These are phyloP conservation scores for Bacidia gigantensis DNA, from an alignment of 495 filamentous ascomycete species.

Conservation along the genomic window DNA sequence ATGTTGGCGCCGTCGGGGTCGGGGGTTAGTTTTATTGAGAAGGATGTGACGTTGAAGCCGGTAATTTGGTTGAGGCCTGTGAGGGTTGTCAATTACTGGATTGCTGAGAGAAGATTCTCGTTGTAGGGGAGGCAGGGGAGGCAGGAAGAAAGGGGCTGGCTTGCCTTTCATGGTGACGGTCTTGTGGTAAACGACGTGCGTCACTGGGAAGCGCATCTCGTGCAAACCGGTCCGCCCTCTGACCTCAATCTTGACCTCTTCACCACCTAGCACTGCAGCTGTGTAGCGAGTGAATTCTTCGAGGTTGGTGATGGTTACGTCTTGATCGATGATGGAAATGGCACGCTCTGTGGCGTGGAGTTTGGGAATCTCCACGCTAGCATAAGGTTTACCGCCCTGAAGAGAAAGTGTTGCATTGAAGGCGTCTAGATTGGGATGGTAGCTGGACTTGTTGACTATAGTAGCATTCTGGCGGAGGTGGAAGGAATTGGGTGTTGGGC, in stretches of 20 bases:
- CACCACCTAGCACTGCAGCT: slow-evolving; percentile 37
- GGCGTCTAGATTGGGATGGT: slow-evolving; percentile 40
- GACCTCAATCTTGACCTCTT: slow-evolving; percentile 45
- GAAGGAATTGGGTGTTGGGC: slow-evolving; percentile 44
- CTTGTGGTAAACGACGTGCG: slow-evolving; percentile 41
- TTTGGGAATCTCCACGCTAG: slow-evolving; percentile 40
- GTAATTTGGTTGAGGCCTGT: slow-evolving; percentile 45
- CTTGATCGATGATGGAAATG: slow-evolving; percentile 39
- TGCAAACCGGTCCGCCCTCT: slow-evolving; percentile 42
- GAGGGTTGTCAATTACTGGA: not conserved
- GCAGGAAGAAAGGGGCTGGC: not conserved
- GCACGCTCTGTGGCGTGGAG: slow-evolving; percentile 42
- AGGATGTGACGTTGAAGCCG: slow-evolving; percentile 42
- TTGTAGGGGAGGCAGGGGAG: not conserved
- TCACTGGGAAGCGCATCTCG: slow-evolving; percentile 34
- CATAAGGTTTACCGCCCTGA: slow-evolving; percentile 40
- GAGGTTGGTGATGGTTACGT: slow-evolving; percentile 35
- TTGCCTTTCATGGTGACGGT: slow-evolving; percentile 42
- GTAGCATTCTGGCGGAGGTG: slow-evolving; percentile 38
- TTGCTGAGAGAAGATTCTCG: not conserved
- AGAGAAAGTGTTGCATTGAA: slow-evolving; percentile 42
- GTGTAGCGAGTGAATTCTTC: slow-evolving; percentile 45
- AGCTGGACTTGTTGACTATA: slow-evolving; percentile 32
- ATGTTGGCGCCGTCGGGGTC: slow-evolving; percentile 43
- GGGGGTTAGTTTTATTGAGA: slow-evolving; percentile 30